phyloP scores from a whole-genome alignment of 108 stramenopile genomes.

The Stephanodiscus minutulus region DNA sequence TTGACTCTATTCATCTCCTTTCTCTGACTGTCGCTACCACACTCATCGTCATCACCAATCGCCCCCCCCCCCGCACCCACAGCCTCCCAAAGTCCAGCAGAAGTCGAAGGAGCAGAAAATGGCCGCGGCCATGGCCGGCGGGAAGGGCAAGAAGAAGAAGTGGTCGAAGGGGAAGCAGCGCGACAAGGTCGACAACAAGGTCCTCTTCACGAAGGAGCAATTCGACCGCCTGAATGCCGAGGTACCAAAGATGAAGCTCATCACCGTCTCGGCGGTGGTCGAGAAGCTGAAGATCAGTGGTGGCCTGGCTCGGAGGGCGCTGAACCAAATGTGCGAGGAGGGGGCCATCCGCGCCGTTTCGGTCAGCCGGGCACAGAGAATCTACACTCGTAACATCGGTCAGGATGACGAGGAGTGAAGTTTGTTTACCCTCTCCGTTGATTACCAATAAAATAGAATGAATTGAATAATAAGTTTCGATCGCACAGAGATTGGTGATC shows the following conservation, averaged over 20 bases:
- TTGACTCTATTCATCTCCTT: neutral
- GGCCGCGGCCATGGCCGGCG: slow-evolving; percentile 99
- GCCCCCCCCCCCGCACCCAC: neutral
- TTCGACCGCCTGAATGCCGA: slow-evolving; percentile 93
- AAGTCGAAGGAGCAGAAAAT: slow-evolving; percentile 99
- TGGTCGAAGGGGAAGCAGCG: slow-evolving; percentile 99
- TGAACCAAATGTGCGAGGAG: slow-evolving; percentile 92
- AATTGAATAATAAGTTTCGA: neutral
- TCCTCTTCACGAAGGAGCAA: slow-evolving; percentile 98
- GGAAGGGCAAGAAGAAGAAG: slow-evolving; percentile 99
- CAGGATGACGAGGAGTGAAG: slow-evolving; percentile 73
- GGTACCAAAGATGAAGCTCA: slow-evolving; percentile 99
- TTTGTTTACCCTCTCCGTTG: neutral
- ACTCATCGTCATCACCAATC: neutral
- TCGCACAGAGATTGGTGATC: neutral
- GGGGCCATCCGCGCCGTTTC: slow-evolving; percentile 94
- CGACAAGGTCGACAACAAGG: slow-evolving; percentile 99
- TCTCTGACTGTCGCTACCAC: neutral
- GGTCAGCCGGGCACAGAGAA: slow-evolving; percentile 90
- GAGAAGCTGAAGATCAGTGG: slow-evolving; percentile 99
- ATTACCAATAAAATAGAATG: slow-evolving; percentile 3
- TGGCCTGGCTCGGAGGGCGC: slow-evolving; percentile 94
- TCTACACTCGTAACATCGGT: slow-evolving; percentile 94
- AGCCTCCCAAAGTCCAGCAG: slow-evolving; percentile 98
- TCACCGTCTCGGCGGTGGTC: slow-evolving; percentile 95